Base-by-base conservation (phyloP, 2,329 filamentous ascomycete species). In the Claviceps pazoutovae region DNA sequence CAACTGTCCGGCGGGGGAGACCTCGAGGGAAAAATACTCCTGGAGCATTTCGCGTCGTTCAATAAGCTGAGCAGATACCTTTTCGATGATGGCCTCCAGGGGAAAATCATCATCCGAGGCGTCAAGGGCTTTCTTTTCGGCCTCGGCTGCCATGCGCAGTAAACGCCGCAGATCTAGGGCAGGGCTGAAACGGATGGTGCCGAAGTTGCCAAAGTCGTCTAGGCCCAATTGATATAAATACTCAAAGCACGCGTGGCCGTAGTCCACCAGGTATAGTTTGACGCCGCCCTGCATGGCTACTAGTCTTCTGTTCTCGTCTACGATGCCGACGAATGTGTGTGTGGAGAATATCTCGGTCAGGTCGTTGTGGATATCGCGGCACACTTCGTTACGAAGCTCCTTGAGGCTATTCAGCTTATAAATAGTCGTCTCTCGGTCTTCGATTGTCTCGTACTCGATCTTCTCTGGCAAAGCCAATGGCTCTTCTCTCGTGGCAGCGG, bases 181-280 rank as follows among this genome's bases (percentile, higher is more conserved):
- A 2, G 88, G 86, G 48, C 82, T 79, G 60, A 98, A 88, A 11
- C 79, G 81, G 53, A 98, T 89, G 21, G 74, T 68, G 2, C 93
- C 93, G 61, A 95, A 96, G 64, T 98, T 98, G 1, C 86, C 88
- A 68, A 98, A 98, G 62, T 98, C 89, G 0, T 89, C 95, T 38
- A 98, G 76, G 0, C 89, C 91, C 19, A 97, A 71, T 68, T 98
- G 93, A 69, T 98, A 98, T 66, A 97, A 94, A 65, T 91, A 94
- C 60, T 97, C 91, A 55, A 82, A 86, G 64, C 82, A 86, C 1
- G 86, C 72, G 64, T 91, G 82, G 11, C 89, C 93, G 62, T 98
- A 98, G 67, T 98, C 93, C 50, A 98, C 76, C 21, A 98, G 78
- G 65, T 86, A 96, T 7, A 98, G 77, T 64, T 90, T 95, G 8